These are phyloP conservation scores for Gamarada debralockiae DNA, from an alignment of 495 filamentous ascomycete species.

Conservation along the genomic window DNA sequence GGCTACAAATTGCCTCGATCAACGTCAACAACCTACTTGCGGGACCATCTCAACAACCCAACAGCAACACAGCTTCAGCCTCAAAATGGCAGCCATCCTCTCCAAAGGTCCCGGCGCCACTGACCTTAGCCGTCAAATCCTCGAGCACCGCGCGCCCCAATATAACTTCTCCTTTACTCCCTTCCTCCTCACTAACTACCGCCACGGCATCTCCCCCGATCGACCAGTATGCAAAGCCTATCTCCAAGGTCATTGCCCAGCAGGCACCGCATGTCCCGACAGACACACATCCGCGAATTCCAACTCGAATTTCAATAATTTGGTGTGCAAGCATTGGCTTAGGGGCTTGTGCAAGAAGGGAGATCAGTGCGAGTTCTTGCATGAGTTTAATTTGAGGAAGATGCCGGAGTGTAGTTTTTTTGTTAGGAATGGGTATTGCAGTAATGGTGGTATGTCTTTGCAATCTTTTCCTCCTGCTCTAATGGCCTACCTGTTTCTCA, in stretches of 20 bases:
- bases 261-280: slow-evolving; percentile 72
- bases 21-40: no score
- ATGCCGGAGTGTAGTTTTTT: slow-evolving; percentile 98
- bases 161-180: slow-evolving; percentile 72
- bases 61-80: background rate
- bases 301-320: slow-evolving; percentile 59
- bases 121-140: slow-evolving; percentile 39
- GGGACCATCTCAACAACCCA: background rate
- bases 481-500: background rate
- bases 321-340: slow-evolving; percentile 99
- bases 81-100: slow-evolving; percentile 15
- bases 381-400: slow-evolving; percentile 96
- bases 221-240: slow-evolving; percentile 80
- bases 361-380: slow-evolving; percentile 89
- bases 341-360: slow-evolving; percentile 97
- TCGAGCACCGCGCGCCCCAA: slow-evolving; percentile 47
- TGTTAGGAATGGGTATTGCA: slow-evolving; percentile 84
- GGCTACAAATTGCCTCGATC: no score
- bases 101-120: slow-evolving; percentile 27
- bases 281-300: slow-evolving; percentile 47
- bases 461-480: background rate
- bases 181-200: slow-evolving; percentile 69
- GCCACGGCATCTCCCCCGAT: slow-evolving; percentile 70
- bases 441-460: slow-evolving; percentile 55
- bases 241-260: slow-evolving; percentile 73